Evolutionary conservation across 805 yeast genomes (phyloP), one percentile per base, ranked within the genome.

Genomic region (Monosporozyma servazzii): DNA sequence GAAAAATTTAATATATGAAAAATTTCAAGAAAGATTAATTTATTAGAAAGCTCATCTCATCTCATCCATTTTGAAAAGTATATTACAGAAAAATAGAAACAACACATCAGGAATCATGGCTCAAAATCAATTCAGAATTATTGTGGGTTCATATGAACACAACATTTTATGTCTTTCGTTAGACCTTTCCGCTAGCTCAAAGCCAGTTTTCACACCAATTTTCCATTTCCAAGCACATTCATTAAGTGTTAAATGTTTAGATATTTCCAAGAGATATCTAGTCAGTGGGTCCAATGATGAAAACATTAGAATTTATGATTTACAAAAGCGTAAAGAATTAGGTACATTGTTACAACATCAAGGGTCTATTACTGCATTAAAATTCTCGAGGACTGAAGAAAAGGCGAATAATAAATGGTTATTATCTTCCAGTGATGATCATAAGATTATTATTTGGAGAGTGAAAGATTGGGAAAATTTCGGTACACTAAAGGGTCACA

Each of bases 211-310:
- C 71, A 89, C 88, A 45, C 96, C 98, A 2, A 83, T 93, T 43
- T 93, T 93, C 74, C 97, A 93, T 67, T 91, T 93, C 70, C 88
- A 91, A 60, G 96, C 99, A 1, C 99, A 93, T 69, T 75, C 96
- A 0, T 75, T 88, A 48, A 86, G 96, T 36, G 88, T 93, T 51
- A 84, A 90, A 66, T 77, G 93, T 47, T 75, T 93, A 57, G 96
- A 91, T 56, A 73, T 82, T 20, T 87, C 93, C 29, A 84, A 80
- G 60, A 75, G 96, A 62, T 89, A 88, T 64, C 72, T 93, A 42
- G 97, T 89, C 3, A 86, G 96, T 2, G 99, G 98, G 3, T 83
- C 95, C 3, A 91, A 91, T 65, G 99, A 93, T 66, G 98, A 93
- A 67, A 96, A 88, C 65, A 89, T 93, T 53, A 81, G 95, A 59